Base-by-base conservation (phyloP, 2,329 filamentous ascomycete genomes). In the Colletotrichum simmondsii region DNA sequence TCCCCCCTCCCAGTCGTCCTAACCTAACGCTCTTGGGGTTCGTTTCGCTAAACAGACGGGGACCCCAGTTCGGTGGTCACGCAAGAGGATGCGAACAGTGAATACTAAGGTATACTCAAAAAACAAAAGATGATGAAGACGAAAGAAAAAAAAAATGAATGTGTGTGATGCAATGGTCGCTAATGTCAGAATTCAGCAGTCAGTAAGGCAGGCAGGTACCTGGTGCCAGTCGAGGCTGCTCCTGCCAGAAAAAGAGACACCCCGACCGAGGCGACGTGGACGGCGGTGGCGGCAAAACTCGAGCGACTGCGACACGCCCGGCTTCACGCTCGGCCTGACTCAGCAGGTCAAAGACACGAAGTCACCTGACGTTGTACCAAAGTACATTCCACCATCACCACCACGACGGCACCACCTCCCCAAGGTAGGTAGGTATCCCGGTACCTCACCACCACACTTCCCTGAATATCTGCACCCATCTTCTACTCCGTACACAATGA, bases 321-420 rank as follows among this genome's bases (percentile, higher is more conserved):
- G 37, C 28, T 63, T 22, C 53, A 62, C 65, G 65, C 70, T 65
- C 65, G 59, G 60, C 66, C 60, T 70, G 70, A 72, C 70, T 72
- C 70, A 72, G 70, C 70, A 72, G 66, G 70, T 69, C 70, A 70
- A 72, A 72, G 70, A 72, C 70, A 72, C 70, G 70, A 60, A 42
- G 46, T 72, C 70, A 72, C 70, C 49, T 72, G 70, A 70, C 0
- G 0, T 3, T 28, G 59, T 28, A 22, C n/a, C 53, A 4, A n/a
- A 10, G 35, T 59, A 46, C 54, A 26, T 14, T 30, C 37, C 14
- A 58, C 26, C 16, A 42, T 19, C 16, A 42, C 16, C 37, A 42
- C 37, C 30, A 3, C 30, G n/a, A n/a, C n/a, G n/a, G n/a, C 57
- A 32, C 10, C 30, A 2, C 30, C 30, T 32, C 8, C 30, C n/a